Conservation (phyloP, 441 rosid genomes). For the Pelargonium fulgidum region DNA sequence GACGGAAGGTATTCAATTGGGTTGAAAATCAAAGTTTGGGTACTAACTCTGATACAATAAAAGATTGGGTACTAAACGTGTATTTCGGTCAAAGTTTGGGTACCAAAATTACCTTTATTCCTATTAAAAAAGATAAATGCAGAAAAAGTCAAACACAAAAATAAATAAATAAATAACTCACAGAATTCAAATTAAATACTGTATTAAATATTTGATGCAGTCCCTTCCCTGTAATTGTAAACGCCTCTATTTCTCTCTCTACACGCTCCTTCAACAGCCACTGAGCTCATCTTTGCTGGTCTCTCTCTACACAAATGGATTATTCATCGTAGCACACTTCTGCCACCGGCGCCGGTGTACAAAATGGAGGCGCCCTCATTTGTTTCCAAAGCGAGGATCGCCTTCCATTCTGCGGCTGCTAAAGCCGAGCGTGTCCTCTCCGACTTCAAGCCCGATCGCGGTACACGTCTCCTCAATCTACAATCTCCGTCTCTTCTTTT, state of each 20-base stretch:
- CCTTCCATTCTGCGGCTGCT: constrained; percentile 90
- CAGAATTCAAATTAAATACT: background rate
- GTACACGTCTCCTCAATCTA: constrained; percentile 8
- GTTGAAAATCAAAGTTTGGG: too few species aligned
- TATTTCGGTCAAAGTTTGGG: too few species aligned
- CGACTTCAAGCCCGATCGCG: constrained; percentile 75
- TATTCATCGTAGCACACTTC: constrained; percentile 13
- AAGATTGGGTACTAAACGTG: too few species aligned
- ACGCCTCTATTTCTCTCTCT: background rate
- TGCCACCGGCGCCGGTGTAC: background rate
- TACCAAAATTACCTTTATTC: too few species aligned
- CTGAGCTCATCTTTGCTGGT: constrained; percentile 1
- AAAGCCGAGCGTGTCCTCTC: constrained; percentile 94
- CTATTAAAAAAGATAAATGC: background rate
- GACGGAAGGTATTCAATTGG: too few species aligned
- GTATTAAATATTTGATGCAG: background rate
- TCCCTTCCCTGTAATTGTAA: too few species aligned
- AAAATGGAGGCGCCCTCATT: constrained; percentile 62
- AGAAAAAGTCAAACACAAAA: background rate
- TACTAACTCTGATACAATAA: too few species aligned
- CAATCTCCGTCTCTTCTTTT: constrained; percentile 13
- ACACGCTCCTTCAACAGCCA: constrained; percentile 18
- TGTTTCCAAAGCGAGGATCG: constrained; percentile 83
- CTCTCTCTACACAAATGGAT: constrained; percentile 21
- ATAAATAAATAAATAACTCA: background rate